Evolutionary conservation across 2,329 filamentous ascomycete genomes (phyloP).

Genomic region (Acephala macrosclerotiorum): DNA sequence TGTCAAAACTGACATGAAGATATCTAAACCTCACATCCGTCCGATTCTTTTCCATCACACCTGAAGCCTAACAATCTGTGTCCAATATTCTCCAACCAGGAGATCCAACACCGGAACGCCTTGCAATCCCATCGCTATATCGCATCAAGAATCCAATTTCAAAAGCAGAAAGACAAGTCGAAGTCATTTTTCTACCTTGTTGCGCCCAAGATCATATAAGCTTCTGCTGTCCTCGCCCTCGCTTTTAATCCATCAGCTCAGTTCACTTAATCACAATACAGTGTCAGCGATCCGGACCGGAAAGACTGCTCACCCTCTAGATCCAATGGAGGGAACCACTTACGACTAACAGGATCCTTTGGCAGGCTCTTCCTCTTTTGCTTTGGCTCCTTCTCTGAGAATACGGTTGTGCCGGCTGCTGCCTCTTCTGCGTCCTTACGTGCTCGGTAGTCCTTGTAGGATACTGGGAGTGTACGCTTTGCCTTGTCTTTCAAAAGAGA

Average conservation of each 20-base stretch:
- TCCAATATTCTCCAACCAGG: not conserved
- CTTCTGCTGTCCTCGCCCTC: slow-evolving; percentile 35
- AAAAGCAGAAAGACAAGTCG: not conserved
- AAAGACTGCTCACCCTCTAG: slow-evolving; percentile 24
- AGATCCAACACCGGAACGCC: slow-evolving; percentile 17
- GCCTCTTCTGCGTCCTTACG: slow-evolving; percentile 20
- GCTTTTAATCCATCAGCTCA: slow-evolving; percentile 29
- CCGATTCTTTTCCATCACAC: not conserved
- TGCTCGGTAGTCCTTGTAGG: slow-evolving; percentile 27
- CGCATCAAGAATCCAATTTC: slow-evolving; percentile 13
- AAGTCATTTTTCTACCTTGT: slow-evolving; percentile 19
- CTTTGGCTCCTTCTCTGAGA: slow-evolving; percentile 21
- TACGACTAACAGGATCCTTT: slow-evolving; percentile 29
- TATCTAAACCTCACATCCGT: not conserved
- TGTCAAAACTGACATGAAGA: not conserved
- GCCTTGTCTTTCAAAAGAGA: slow-evolving; percentile 34
- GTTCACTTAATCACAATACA: not conserved
- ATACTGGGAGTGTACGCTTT: slow-evolving; percentile 31
- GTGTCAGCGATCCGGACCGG: not conserved
- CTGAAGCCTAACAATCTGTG: not conserved
- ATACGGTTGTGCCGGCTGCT: not conserved
- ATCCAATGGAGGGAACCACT: slow-evolving; percentile 20
- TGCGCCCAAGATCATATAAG: slow-evolving; percentile 35
- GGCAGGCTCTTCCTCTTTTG: slow-evolving; percentile 20
- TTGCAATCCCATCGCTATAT: slow-evolving; percentile 19